Conservation (phyloP, 768 basidiomycete genomes). For the Boletus rubroflammeus region DNA sequence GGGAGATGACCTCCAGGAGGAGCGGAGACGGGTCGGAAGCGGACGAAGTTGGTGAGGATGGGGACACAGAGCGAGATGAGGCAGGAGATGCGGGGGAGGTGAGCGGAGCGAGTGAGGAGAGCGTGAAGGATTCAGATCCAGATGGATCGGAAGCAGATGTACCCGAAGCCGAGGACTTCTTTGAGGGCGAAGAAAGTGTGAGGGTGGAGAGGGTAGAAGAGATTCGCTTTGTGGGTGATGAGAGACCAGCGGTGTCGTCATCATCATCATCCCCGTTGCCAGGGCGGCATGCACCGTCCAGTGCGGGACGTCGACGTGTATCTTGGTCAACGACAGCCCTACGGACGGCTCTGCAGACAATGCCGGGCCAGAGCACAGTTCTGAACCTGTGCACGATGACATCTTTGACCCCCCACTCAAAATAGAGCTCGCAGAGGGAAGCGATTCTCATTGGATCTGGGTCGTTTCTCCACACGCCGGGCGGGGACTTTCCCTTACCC, state of each 20-base stretch:
- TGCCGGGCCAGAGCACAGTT: constrained; percentile 76
- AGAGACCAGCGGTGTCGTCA: background rate
- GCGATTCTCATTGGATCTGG: constrained; percentile 73
- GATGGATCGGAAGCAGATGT: constrained; percentile 1
- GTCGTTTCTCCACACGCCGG: constrained; percentile 49
- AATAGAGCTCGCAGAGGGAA: constrained; percentile 77
- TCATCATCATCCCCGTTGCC: background rate
- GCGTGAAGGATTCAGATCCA: constrained; percentile 3
- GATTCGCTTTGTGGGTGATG: constrained; percentile 18
- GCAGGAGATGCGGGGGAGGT: background rate
- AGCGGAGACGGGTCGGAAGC: constrained; percentile 39
- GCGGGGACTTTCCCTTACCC: constrained; percentile 35
- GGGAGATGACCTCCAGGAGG: constrained; percentile 63
- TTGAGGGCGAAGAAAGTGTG: constrained; percentile 17
- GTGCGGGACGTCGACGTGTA: constrained; percentile 1
- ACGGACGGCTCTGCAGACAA: constrained; percentile 68
- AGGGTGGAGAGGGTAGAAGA: constrained; percentile 12
- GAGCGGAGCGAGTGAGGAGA: constrained; percentile 18
- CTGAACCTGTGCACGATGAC: constrained; percentile 81
- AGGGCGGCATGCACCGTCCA: background rate
- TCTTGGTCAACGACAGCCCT: constrained; percentile 55
- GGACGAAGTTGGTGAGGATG: constrained; percentile 11
- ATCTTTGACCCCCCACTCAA: constrained; percentile 89
- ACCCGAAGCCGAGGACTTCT: constrained; percentile 1
- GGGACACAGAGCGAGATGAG: constrained; percentile 2